phyloP scores from a whole-genome alignment of 495 filamentous ascomycete species.

The Staphylotrichum tortipilum region DNA sequence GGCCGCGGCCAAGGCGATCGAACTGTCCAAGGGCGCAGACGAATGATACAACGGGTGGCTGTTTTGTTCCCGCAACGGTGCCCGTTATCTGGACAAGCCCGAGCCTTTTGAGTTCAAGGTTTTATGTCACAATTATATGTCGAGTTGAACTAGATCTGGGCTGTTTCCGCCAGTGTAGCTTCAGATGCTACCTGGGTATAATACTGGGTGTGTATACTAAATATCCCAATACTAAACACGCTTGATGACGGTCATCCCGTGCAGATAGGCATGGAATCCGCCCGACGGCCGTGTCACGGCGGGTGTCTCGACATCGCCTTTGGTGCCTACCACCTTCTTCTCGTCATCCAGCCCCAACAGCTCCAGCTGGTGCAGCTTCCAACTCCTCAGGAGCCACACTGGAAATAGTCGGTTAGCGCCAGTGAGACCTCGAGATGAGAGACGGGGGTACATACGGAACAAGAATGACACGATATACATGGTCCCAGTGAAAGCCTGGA shows the following conservation, averaged over 20 bases:
- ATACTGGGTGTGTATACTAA: background rate
- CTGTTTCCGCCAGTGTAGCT: too few species aligned
- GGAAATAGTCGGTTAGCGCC: background rate
- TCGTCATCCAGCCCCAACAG: conserved; percentile 20
- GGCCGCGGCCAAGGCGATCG: conserved; percentile 66
- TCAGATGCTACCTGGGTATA: too few species aligned
- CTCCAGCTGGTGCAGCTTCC: conserved; percentile 36
- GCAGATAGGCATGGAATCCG: conserved; percentile 16
- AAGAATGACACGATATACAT: conserved; percentile 32
- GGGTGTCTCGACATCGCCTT: conserved; percentile 1
- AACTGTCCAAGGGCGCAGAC: conserved; percentile 38
- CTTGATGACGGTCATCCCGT: conserved; percentile 11
- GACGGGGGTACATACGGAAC: conserved; percentile 21
- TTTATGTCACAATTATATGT: too few species aligned
- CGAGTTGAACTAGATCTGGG: too few species aligned
- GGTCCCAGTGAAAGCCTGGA: conserved; percentile 33
- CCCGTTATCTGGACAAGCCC: too few species aligned
- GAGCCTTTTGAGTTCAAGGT: too few species aligned
- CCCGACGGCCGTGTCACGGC: background rate
- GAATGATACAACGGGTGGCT: background rate
- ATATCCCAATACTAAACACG: conserved; percentile 8
- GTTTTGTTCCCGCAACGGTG: too few species aligned
- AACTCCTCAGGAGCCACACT: conserved; percentile 37
- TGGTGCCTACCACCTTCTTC: conserved; percentile 19
- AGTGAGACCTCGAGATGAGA: too few species aligned